Evolutionary conservation across 768 basidiomycete species (phyloP).

Genomic region (Amanita jacksonii): DNA sequence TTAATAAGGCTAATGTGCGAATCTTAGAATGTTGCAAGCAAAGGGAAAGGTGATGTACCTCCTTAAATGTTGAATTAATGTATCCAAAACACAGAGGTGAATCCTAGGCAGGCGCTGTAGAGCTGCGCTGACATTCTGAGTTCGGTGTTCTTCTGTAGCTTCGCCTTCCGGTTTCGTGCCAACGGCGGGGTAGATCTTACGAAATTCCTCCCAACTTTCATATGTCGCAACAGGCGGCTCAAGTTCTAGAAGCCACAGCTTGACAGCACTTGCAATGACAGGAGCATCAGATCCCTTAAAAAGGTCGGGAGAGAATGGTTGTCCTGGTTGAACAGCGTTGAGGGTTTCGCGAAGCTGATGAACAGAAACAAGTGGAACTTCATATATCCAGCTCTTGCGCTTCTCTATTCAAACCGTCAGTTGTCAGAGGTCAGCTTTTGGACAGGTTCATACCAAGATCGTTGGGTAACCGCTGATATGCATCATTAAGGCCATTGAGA

Average conservation of each 20-base stretch:
- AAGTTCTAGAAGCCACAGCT: slow-evolving; percentile 88
- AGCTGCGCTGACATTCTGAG: slow-evolving; percentile 51
- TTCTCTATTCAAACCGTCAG: slow-evolving; percentile 40
- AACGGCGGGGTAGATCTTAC: slow-evolving; percentile 75
- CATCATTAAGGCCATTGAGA: slow-evolving; percentile 49
- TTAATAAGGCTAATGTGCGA: slow-evolving; percentile 74
- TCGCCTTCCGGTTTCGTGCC: slow-evolving; percentile 52
- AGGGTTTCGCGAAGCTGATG: slow-evolving; percentile 83
- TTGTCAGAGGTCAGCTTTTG: not conserved
- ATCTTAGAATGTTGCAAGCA: no score
- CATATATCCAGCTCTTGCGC: slow-evolving; percentile 91
- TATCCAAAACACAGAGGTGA: slow-evolving; percentile 73
- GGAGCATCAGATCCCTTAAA: slow-evolving; percentile 72
- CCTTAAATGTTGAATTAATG: slow-evolving; percentile 67
- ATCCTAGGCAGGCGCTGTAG: slow-evolving; percentile 68
- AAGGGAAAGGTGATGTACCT: no score
- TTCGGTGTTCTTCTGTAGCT: slow-evolving; percentile 44
- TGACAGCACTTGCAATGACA: slow-evolving; percentile 75
- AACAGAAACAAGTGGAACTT: slow-evolving; percentile 73
- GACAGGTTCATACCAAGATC: slow-evolving; percentile 46
- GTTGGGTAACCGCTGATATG: slow-evolving; percentile 49
- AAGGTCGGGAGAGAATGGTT: slow-evolving; percentile 42
- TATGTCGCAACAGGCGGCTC: slow-evolving; percentile 78
- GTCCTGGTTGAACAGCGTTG: slow-evolving; percentile 57
- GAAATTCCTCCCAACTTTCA: slow-evolving; percentile 89